Evolutionary conservation across 169 alveolate genomes (phyloP).

Genomic region (Plasmodium yoelii): DNA sequence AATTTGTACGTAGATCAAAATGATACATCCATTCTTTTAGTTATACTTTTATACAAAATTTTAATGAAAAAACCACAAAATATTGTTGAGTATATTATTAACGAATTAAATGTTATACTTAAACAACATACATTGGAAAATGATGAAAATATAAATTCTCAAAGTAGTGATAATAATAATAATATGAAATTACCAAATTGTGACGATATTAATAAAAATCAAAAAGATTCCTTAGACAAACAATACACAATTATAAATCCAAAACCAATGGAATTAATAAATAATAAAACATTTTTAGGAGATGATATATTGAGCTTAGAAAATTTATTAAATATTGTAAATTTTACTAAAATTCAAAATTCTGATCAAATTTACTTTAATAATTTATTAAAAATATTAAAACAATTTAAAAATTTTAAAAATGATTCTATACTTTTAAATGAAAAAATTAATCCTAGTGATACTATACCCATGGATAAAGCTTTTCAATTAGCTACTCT

Average conservation of each 20-base stretch:
- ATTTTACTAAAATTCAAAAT: conserved; percentile 60
- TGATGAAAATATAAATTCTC: not conserved
- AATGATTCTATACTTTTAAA: conserved; percentile 21
- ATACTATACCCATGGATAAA: conserved; percentile 21
- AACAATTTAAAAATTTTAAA: conserved; percentile 36
- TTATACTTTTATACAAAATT: conserved; percentile 42
- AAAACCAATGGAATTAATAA: conserved; percentile 14
- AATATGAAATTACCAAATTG: not conserved
- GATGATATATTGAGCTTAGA: conserved; percentile 15
- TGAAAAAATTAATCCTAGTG: conserved; percentile 38
- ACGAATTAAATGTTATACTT: conserved; percentile 15
- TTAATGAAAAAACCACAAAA: conserved; percentile 45
- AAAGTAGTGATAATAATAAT: not conserved
- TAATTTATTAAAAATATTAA: conserved; percentile 37
- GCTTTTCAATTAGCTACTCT: conserved; percentile 29
- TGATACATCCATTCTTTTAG: conserved; percentile 19
- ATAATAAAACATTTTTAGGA: conserved; percentile 22
- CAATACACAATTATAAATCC: not conserved
- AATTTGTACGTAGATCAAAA: conserved; percentile 21
- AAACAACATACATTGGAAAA: conserved; percentile 5
- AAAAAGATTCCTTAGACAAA: not conserved
- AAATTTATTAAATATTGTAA: conserved; percentile 29
- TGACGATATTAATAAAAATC: not conserved
- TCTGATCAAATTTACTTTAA: conserved; percentile 49
- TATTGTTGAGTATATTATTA: conserved; percentile 17